Conservation (phyloP, 495 filamentous ascomycete species). For the Penicillium waksmanii region DNA sequence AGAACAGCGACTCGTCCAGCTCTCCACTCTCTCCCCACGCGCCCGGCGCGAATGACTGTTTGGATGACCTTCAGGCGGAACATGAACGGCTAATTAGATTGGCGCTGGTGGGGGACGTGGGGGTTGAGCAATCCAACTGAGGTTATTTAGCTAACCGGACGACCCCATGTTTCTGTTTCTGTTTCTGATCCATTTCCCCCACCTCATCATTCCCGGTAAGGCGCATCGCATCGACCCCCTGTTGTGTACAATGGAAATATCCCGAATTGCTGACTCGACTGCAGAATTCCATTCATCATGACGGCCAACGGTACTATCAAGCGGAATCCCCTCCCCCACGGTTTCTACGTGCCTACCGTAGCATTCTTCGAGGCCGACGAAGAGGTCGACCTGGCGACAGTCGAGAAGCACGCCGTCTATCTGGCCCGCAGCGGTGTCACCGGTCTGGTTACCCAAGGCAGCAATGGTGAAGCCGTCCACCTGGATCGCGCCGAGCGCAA, state of each 20-base stretch:
- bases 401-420: conserved; percentile 75
- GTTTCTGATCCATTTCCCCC: neutral
- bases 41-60: neutral
- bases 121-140: conserved; percentile 21
- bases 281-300: neutral
- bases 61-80: conserved; percentile 13
- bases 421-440: conserved; percentile 80
- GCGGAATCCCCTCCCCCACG: conserved; percentile 42
- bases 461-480: conserved; percentile 88
- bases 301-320: conserved; percentile 27
- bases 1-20: neutral
- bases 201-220: neutral
- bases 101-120: conserved; percentile 24
- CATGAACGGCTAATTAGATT: conserved; percentile 20
- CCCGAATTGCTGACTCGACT: no score
- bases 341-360: conserved; percentile 71
- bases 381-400: conserved; percentile 68
- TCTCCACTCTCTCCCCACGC: conserved; percentile 16
- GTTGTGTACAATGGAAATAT: no score
- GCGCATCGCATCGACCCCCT: neutral
- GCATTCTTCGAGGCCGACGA: conserved; percentile 68
- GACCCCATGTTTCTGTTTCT: conserved; percentile 7
- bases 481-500: conserved; percentile 71
- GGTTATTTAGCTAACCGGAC: conserved; percentile 23
- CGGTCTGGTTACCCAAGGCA: conserved; percentile 84